Evolutionary conservation across 2,329 filamentous ascomycete species (phyloP).

Genomic region (Colletotrichum orchidophilum): DNA sequence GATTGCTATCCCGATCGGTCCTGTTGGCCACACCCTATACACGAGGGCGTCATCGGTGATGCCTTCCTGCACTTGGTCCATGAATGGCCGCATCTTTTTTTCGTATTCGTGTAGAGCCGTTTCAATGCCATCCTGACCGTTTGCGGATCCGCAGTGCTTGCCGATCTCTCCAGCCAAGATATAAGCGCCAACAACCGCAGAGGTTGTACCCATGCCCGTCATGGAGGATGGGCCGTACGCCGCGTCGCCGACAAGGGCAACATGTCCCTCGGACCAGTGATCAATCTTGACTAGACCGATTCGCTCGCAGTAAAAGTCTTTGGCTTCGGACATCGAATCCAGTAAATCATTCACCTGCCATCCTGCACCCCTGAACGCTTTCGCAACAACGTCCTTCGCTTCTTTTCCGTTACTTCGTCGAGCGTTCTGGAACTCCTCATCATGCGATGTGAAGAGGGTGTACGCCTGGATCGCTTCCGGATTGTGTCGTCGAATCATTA

Average conservation of each 20-base stretch:
- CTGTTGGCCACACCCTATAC: slow-evolving; percentile 12
- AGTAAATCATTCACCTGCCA: slow-evolving; percentile 57
- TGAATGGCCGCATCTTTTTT: slow-evolving; percentile 52
- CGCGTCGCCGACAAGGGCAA: slow-evolving; percentile 64
- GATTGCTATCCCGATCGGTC: slow-evolving; percentile 11
- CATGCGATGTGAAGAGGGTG: slow-evolving; percentile 41
- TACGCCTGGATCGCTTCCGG: slow-evolving; percentile 49
- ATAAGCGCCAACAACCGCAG: slow-evolving; percentile 60
- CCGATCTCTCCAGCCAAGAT: slow-evolving; percentile 63
- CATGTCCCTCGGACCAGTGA: slow-evolving; percentile 54
- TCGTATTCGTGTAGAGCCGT: slow-evolving; percentile 55
- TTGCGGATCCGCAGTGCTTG: slow-evolving; percentile 35
- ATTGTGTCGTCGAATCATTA: slow-evolving; percentile 53
- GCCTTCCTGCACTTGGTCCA: slow-evolving; percentile 50
- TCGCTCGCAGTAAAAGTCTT: slow-evolving; percentile 57
- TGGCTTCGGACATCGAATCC: slow-evolving; percentile 47
- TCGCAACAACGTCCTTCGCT: slow-evolving; percentile 50
- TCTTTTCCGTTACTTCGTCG: slow-evolving; percentile 44
- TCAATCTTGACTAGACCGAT: slow-evolving; percentile 56
- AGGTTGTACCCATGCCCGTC: slow-evolving; percentile 62
- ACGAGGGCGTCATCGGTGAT: slow-evolving; percentile 8
- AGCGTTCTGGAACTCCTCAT: slow-evolving; percentile 40
- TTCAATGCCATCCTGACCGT: slow-evolving; percentile 29
- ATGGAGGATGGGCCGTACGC: slow-evolving; percentile 56
- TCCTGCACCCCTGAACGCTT: slow-evolving; percentile 52